Base-by-base conservation (phyloP, 179 eudicot genomes). In the Beta lomatogona region DNA sequence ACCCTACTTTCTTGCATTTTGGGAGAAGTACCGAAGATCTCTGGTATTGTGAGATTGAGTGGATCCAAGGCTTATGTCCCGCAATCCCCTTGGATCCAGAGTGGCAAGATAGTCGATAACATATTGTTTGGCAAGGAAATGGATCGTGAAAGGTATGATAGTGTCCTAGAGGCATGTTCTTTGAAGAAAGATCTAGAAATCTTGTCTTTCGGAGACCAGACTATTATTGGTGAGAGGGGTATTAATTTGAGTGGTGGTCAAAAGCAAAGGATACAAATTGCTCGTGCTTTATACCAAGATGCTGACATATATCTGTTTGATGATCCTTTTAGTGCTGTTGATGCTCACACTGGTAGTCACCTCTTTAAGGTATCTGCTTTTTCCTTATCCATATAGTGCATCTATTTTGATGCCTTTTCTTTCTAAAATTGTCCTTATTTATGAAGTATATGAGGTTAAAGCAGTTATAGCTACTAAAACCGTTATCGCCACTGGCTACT, bases 251-350 rank as follows among this genome's bases (percentile, higher is more conserved):
- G 78, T 58, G 77, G 77, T 36, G 77, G 77, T 75, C 77, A 75
- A 52, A 75, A 75, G 77, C 77, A 75, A 58, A 88, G 92, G 73
- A 83, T 90, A 66, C 92, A 90, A 79, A 88, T 90, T 70, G 92
- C 92, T 41, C 92, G 92, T 28, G 92, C 91, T 69, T 70, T 90
- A 11, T 91, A 91, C 78, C 92, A 91, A 73, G 89, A 91, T 81
- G 89, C 94, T 25, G 94, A 91, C 68, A 88, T 89, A 12, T 89
- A 91, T 82, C 68, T 91, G 45, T 89, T 91, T 83, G 94, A 89
- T 83, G 94, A 91, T 87, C 94, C 92, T 71, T 91, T 91, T 65
- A 89, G 94, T 75, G 91, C 94, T 45, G 91, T 91, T 55, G 94
- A 91, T 89, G 92, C 94, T 73, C 94, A 91, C 81, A 91, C 94